phyloP scores from a whole-genome alignment of 2,329 filamentous ascomycete genomes.

The Hymenoscyphus salicellus region DNA sequence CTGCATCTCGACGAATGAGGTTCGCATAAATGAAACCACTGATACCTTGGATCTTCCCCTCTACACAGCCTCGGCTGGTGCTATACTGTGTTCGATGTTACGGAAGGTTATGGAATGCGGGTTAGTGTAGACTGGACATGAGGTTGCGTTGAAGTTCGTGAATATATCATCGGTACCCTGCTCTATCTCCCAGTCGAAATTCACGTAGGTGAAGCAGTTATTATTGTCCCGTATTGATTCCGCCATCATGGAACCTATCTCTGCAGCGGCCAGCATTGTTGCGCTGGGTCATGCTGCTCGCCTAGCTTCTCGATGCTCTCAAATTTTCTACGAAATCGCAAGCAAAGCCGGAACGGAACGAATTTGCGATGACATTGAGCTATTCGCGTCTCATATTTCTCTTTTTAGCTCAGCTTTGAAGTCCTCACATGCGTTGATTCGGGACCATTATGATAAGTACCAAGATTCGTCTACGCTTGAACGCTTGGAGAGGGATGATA shows the following conservation, averaged over 20 bases:
- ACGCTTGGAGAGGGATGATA: no score
- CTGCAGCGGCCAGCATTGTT: neutral
- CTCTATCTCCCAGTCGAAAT: no score
- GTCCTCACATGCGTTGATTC: neutral
- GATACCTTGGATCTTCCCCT: neutral
- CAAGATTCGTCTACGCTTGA: neutral
- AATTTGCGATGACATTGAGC: neutral
- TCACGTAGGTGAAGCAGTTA: no score
- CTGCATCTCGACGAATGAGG: neutral
- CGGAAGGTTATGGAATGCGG: neutral
- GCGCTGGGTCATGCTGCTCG: neutral
- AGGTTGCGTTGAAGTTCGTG: no score
- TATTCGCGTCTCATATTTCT: neutral
- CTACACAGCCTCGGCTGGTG: neutral
- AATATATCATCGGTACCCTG: no score
- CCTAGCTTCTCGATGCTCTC: neutral
- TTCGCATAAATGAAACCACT: neutral
- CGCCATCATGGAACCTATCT: neutral
- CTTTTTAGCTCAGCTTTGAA: neutral
- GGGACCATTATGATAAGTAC: no score
- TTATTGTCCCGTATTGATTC: no score
- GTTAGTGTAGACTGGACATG: neutral
- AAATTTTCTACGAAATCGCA: neutral
- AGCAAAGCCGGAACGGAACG: neutral
- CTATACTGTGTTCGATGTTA: neutral